Base-by-base conservation (phyloP, 176 grass and related monocot genomes). In the Urochloa ruziziensis region DNA sequence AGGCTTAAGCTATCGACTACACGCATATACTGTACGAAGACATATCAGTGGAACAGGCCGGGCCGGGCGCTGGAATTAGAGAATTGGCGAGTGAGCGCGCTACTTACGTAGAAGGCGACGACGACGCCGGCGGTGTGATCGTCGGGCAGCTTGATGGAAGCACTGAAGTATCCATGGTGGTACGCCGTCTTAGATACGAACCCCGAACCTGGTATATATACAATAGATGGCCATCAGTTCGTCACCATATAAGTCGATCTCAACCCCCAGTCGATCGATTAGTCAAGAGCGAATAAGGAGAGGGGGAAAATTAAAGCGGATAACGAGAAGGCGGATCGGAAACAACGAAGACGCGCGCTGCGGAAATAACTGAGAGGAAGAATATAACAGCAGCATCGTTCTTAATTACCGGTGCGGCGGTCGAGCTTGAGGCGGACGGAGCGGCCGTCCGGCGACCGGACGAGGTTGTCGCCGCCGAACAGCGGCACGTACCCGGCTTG, bases 121-220 rank as follows among this genome's bases (percentile, higher is more conserved):
- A 97, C 94, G 78, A 97, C 91, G 1, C 94, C 94, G 69, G 94
- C 87, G 23, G 91, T 97, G 80, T 94, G 61, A 18, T 86, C 85
- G 44, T 73, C 81, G 6, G 94, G 94, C 77, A 97, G 79, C 80
- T 97, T 90, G 85, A 97, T 92, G 54, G 91, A 90, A 33, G 94
- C 94, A 30, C 94, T 88, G 82, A 97, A 97, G 89, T 90, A 92
- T 12, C 94, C 94, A 73, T 97, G 87, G 81, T 67, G 79, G 88
- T 97, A 97, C 21, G 81, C 73, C 79, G 79, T 43, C 79, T 81
- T 89, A 16, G 91, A 97, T 7, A 97, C 79, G 78, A 97, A 97
- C 23, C 94, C 94, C 24, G 94, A 91, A 5, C 94, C 94, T 97
- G 82, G n/a, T n/a, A n/a, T n/a, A n/a, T n/a, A n/a, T n/a, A n/a